Evolutionary conservation across 345 rosid genomes (phyloP), one percentile per base, ranked within the genome.

Genomic region (Triadica sebifera): DNA sequence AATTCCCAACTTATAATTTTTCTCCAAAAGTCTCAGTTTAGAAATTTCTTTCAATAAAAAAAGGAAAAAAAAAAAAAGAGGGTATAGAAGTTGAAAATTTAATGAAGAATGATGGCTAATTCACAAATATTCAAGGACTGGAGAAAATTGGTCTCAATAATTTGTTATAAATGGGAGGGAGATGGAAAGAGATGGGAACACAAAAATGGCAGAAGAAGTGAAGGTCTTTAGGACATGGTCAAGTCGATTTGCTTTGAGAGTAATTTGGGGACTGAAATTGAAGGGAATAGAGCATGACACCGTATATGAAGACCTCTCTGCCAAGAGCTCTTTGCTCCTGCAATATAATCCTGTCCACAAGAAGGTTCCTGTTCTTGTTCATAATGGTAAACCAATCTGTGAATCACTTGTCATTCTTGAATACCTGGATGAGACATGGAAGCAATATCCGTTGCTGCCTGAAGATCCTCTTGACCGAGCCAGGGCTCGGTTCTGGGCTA

Each of bases 251-350:
- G 16, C 69, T 19, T 65, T 65, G 16, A 65, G 69, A 65, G 69
- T 65, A 17, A 65, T 65, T 1, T 65, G 69, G 69, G 69, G 52
- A 45, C 69, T 65, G n/a, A 65, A 65, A 43, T 41, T 65, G 69
- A 65, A 65, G 52, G 52, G 69, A 20, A 43, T 65, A 43, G 69
- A 65, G 52, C 43, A 5, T 10, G 69, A 65, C 10, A 45, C 51
- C 19, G 49, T 65, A 20, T 43, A 8, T n/a, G 69, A 65, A 65
- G 69, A 64, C 12, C 67, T 64, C 12, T 41, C 67, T 6, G 19
- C 3, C 12, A 64, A 64, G 49, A 64, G 67, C 49, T 19, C 47
- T n/a, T n/a, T n/a, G n/a, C n/a, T n/a, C n/a, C n/a, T n/a, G n/a
- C n/a, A n/a, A n/a, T n/a, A n/a, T n/a, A n/a, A n/a, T n/a, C n/a